Base-by-base conservation (phyloP, 768 basidiomycete genomes). In the Kwoniella newhampshirensis region DNA sequence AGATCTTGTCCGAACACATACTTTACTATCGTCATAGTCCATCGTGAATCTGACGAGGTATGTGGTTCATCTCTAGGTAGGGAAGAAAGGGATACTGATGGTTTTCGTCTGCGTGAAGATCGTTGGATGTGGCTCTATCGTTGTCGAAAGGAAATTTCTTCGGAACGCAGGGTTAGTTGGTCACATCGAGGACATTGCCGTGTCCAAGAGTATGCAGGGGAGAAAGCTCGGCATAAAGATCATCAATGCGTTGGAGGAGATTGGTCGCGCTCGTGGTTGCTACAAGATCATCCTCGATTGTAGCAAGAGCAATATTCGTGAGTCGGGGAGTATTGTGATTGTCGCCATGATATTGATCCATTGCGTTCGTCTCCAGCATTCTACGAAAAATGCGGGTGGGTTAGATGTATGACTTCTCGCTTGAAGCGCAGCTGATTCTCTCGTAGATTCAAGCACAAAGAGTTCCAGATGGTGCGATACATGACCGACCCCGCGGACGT, bases 231-330 rank as follows among this genome's bases (percentile, higher is more conserved):
- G 96, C 0, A 76, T 89, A 77, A 82, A 86, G 65, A 81, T 98
- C 66, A 91, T 99, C 72, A 82, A 89, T 66, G 87, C 89, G 4
- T 81, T 98, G 67, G 89, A 87, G 1, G 82, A 81, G 50, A 86
- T 98, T 70, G 89, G 75, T 87, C 92, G 82, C 79, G 75, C 61
- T 78, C 80, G 59, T 86, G 93, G 42, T 82, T 88, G 77, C 42
- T 99, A 98, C 80, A 99, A 99, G 86, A 92, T 92, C 15, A 98
- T 99, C 67, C 78, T 99, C 17, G 94, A 99, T 75, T 99, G 96
- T 75, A 89, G 82, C 72, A 85, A 90, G 59, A 81, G 81, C 51
- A 99, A 99, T 67, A 87, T 92, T 61, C 88, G 94, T 97, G 73
- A 77, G 92, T 85, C 4, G 11, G 2, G 18, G 6, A 20, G 18